Percentiles rank a stretch among this genome's conserved stretches.
phyloP scores from a whole-genome alignment of 352 stramenopile genomes.

The Phytophthora pini region DNA sequence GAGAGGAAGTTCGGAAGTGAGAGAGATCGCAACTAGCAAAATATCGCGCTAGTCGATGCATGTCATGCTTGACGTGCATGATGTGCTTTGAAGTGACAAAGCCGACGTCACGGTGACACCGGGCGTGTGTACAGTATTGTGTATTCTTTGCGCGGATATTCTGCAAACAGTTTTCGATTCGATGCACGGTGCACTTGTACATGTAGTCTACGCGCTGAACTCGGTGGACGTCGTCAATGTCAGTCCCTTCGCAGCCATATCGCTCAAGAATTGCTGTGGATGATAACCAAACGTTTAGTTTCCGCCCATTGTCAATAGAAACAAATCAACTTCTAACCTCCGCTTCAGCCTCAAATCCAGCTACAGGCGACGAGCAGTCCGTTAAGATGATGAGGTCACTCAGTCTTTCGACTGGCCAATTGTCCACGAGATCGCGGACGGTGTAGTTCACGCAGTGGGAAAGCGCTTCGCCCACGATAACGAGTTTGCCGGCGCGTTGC shows the following conservation, averaged over 20 bases:
- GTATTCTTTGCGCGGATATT: slow-evolving; percentile 3
- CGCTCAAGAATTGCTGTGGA: slow-evolving; percentile 48
- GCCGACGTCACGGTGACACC: slow-evolving; percentile 15
- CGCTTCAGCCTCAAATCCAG: slow-evolving; percentile 60
- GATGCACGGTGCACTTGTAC: no score
- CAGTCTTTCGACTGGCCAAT: slow-evolving; percentile 72
- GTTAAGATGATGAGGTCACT: slow-evolving; percentile 66
- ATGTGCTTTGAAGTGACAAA: slow-evolving; percentile 13
- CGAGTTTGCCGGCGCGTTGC: slow-evolving; percentile 68
- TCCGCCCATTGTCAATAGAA: background rate
- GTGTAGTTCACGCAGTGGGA: slow-evolving; percentile 98
- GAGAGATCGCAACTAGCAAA: slow-evolving; percentile 1
- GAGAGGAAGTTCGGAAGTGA: background rate
- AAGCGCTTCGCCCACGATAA: slow-evolving; percentile 94
- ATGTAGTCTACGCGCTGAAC: slow-evolving; percentile 25
- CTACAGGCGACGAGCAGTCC: slow-evolving; percentile 68
- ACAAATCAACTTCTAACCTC: slow-evolving; percentile 30
- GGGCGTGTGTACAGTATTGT: slow-evolving; percentile 10
- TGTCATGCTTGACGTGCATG: background rate
- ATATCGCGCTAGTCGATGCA: slow-evolving; percentile 2
- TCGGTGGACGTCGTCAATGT: slow-evolving; percentile 51
- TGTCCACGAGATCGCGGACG: slow-evolving; percentile 89
- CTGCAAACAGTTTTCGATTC: no score
- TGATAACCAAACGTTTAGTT: background rate
- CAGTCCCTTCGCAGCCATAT: slow-evolving; percentile 60